Evolutionary conservation across 139 green algal genomes (phyloP).

Genomic region (Spirogloea muscicola): DNA sequence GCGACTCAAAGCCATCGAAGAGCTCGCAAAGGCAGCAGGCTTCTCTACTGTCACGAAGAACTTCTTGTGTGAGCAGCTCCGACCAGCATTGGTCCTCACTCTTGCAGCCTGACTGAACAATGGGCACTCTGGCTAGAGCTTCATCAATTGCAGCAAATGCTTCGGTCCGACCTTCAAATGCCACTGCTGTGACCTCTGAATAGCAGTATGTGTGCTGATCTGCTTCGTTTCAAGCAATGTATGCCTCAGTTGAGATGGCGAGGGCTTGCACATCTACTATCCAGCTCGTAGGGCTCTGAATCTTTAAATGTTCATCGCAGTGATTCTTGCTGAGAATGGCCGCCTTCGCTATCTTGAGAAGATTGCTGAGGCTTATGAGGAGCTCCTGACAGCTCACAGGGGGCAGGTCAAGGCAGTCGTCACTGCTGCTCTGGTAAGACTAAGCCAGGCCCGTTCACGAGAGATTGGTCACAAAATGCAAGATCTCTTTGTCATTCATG

Average conservation of each 20-base stretch:
- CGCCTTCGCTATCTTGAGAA: constrained; percentile 55
- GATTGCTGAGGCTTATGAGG: constrained; percentile 57
- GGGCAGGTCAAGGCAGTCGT: constrained; percentile 68
- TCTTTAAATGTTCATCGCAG: too few species aligned
- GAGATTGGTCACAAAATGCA: constrained; percentile 5
- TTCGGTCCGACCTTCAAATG: too few species aligned
- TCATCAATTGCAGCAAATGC: too few species aligned
- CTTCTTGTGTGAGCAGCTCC: constrained; percentile 32
- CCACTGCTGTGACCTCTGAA: too few species aligned
- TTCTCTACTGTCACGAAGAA: constrained; percentile 31
- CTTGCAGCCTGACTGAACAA: too few species aligned
- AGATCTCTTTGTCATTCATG: not conserved
- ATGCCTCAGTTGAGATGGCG: too few species aligned
- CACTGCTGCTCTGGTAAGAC: constrained; percentile 62
- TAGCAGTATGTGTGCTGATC: too few species aligned
- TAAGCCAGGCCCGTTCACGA: constrained; percentile 7
- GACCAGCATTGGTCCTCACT: too few species aligned
- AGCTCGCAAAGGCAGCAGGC: constrained; percentile 12
- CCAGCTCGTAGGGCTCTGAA: too few species aligned
- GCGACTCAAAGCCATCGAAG: constrained; percentile 18
- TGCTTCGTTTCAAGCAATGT: too few species aligned
- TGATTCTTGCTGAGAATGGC: constrained; percentile 66
- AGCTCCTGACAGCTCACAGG: constrained; percentile 58
- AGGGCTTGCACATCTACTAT: too few species aligned
- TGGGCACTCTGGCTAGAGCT: too few species aligned